Evolutionary conservation across 1,284 basidiomycete species (phyloP), one percentile per base, ranked within the genome.

Genomic region (Kalmanozyma brasiliensis): DNA sequence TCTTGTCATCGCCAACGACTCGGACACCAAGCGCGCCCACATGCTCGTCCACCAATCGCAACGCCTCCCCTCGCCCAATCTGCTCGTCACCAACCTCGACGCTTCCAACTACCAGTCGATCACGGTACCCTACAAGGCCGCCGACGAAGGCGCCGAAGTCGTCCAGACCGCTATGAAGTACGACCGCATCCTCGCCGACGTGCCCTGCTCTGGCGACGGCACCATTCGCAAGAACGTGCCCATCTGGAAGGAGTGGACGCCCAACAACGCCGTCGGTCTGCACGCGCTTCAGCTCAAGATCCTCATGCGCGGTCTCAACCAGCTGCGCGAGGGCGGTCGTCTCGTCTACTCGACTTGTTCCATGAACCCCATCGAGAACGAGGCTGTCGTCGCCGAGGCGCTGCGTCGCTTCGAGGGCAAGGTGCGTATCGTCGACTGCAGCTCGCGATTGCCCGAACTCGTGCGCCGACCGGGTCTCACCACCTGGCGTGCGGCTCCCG

Each of bases 311-410:
- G 94, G 91, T 5, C 94, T 99, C 89, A 88, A 89, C 61, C 87
- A 97, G 84, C 87, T 99, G 40, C 89, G 90, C 70, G 87, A 88
- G 4, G 89, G 90, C 19, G 95, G 95, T 11, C 88, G 92, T 33
- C 90, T 98, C 58, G 94, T 98, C 23, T 98, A 98, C 83, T 98
- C 95, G 4, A 99, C 95, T 0, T 98, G 96, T 82, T 98, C 94
- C 1, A 86, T 98, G 76, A 98, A 98, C 83, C 96, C 95, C 1
- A 87, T 94, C 26, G 96, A 98, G 84, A 98, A 99, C 82, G 96
- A 99, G 83, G 93, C 96, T 8, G 95, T 98, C 59, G 86, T 98
- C 29, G 91, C 92, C 1, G 90, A 91, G 30, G 94, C 79, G 4
- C 46, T 81, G 30, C 70, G 77, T 23, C 73, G 75, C 37, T 65